Conservation (phyloP, 139 green algal species). For the Haematococcus sp. region DNA sequence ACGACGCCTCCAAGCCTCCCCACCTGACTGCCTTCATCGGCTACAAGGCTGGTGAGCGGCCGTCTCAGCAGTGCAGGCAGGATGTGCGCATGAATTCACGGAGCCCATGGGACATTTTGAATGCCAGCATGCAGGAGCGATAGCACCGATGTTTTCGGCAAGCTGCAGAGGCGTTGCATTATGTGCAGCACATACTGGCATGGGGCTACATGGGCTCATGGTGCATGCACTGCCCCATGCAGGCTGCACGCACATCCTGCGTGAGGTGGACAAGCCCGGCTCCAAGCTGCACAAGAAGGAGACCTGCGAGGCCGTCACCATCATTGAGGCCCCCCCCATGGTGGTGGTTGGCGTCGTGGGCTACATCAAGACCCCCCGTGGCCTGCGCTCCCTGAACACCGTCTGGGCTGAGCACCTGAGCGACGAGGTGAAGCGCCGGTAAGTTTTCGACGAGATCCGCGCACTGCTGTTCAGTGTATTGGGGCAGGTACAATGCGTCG, state of each 20-base stretch:
- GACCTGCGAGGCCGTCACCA: constrained; percentile 94
- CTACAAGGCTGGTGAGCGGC: constrained; percentile 63
- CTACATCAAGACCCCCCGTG: constrained; percentile 93
- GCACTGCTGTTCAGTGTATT: no score
- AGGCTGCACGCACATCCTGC: constrained; percentile 98
- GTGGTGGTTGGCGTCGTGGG: constrained; percentile 96
- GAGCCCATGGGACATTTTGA: neutral
- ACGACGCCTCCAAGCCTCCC: constrained; percentile 84
- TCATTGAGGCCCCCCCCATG: constrained; percentile 96
- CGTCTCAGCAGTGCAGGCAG: no score
- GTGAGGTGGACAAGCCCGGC: constrained; percentile 98
- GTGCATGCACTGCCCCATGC: constrained; percentile 29
- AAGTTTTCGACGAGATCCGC: neutral
- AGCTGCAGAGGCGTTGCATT: neutral
- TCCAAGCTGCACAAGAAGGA: constrained; percentile 99
- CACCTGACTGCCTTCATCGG: constrained; percentile 98
- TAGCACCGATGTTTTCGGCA: neutral
- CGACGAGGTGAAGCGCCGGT: constrained; percentile 87
- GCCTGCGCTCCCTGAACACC: constrained; percentile 90
- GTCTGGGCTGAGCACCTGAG: constrained; percentile 97
- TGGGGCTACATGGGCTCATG: no score
- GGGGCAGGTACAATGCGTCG: no score
- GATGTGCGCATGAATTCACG: no score
- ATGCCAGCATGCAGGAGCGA: neutral
- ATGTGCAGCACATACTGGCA: neutral